Base-by-base conservation (phyloP, 306 rosid genomes). In the Pyrus bretschneideri region DNA sequence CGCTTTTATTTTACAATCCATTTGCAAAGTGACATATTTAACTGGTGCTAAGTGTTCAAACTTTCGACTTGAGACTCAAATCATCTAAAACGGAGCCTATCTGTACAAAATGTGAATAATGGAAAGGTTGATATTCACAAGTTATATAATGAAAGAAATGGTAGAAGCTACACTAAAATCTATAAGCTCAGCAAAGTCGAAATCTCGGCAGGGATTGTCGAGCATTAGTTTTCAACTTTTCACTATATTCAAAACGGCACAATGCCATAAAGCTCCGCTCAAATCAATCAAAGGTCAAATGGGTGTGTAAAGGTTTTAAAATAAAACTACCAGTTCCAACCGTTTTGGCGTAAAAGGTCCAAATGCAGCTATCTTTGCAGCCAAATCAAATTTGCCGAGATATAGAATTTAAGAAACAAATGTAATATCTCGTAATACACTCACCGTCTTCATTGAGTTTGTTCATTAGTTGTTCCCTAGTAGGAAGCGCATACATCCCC, bases 401-500 rank as follows among this genome's bases (percentile, higher is more conserved):
- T 64, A 76, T 18, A 65, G 60, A 55, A 69, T 31, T 42, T 40
- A 81, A 18, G 22, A 45, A 70, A 78, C 38, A 75, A 79, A 59
- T 31, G 57, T 27, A 70, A 46, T 70, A 78, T 73, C 60, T 40
- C 31, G 35, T 71, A 52, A 40, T 45, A 65, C 46, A 87, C 95
- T 84, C 80, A 94, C 98, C 93, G 21, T 95, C 97, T 87, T 92
- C 97, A 68, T 92, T 85, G 85, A 95, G 93, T 83, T 72, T 92
- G n/a, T 40, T 81, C 84, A 92, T 25, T 40, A 92, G 84, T 49
- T 95, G 96, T 70, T 82, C 81, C 74, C 74, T 89, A 18, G 98
- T 86, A 46, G 97, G 98, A 76, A 95, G 90, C 59, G 86, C 86
- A 77, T 89, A 95, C 98, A 95, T 89, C 82, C 97, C 98, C 12